Evolutionary conservation across 768 basidiomycete genomes (phyloP).

Genomic region (Rhodotorula graminis): DNA sequence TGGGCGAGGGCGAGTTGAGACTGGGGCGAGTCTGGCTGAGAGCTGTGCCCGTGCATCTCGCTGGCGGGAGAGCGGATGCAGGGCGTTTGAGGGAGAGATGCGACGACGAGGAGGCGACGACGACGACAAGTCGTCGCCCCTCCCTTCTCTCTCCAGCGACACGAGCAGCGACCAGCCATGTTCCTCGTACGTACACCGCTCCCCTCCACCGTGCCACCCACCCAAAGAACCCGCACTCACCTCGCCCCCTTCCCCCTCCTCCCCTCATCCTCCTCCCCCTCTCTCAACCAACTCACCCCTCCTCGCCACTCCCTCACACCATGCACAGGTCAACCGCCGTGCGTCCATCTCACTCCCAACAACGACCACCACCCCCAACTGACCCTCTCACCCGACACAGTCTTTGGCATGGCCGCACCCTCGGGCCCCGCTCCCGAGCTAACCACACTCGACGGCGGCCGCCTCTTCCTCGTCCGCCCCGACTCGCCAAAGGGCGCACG

Average conservation of each 20-base stretch:
- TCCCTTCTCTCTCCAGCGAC: no score
- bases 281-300: not conserved
- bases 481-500: conserved; percentile 84
- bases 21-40: not conserved
- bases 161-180: not conserved
- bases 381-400: not conserved
- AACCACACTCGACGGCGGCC: conserved; percentile 85
- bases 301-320: not conserved
- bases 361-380: accelerated
- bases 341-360: not conserved
- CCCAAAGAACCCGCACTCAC: not conserved
- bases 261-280: not conserved
- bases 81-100: not conserved
- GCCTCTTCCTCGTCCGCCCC: conserved; percentile 83
- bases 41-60: not conserved
- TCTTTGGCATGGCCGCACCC: conserved; percentile 13
- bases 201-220: not conserved
- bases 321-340: conserved; percentile 32
- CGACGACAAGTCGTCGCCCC: no score
- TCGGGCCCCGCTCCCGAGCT: conserved; percentile 56
- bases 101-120: not conserved
- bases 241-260: not conserved
- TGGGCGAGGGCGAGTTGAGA: conserved; percentile 16
- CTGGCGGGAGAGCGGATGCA: not conserved
- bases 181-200: conserved; percentile 22